These are phyloP conservation scores for Nakazawaea ishiwadae DNA, from an alignment of 805 yeast genomes.

Conservation along the genomic window DNA sequence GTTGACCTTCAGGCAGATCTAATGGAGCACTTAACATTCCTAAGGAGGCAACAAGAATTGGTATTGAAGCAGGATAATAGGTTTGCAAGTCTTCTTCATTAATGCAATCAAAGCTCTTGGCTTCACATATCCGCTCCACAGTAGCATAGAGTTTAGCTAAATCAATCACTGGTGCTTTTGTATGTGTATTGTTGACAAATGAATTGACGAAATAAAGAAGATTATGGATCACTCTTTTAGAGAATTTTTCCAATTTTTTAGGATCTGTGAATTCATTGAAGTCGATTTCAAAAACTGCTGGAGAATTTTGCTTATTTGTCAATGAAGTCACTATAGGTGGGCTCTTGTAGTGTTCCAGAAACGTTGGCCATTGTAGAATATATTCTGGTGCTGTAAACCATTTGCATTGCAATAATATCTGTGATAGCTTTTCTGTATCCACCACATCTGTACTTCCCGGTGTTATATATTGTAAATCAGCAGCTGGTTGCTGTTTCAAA, in stretches of 20 bases:
- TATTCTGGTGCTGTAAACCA: slow-evolving; percentile 11
- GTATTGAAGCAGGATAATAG: slow-evolving; percentile 4
- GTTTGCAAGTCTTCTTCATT: background rate
- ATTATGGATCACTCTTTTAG: slow-evolving; percentile 5
- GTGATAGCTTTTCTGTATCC: background rate
- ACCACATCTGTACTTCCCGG: slow-evolving; percentile 1
- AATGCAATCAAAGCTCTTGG: background rate
- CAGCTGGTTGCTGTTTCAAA: background rate
- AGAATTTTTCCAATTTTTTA: background rate
- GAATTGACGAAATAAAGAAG: slow-evolving; percentile 10
- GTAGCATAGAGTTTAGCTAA: slow-evolving; percentile 6
- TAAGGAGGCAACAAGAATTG: slow-evolving; percentile 5
- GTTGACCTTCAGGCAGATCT: background rate
- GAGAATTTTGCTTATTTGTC: background rate
- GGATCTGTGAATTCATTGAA: slow-evolving; percentile 6
- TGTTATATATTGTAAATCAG: background rate
- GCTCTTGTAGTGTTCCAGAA: background rate
- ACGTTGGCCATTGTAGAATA: slow-evolving; percentile 11
- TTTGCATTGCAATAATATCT: background rate
- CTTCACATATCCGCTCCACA: slow-evolving; percentile 1
- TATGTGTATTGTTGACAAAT: slow-evolving; percentile 12
- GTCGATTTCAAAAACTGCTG: background rate
- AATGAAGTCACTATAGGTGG: background rate
- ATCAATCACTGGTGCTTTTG: slow-evolving; percentile 11
- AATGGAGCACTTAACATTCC: slow-evolving; percentile 10